Evolutionary conservation across 2,329 filamentous ascomycete genomes (phyloP), one percentile per base, ranked within the genome.

Genomic region (Curvularia eragrostidis): DNA sequence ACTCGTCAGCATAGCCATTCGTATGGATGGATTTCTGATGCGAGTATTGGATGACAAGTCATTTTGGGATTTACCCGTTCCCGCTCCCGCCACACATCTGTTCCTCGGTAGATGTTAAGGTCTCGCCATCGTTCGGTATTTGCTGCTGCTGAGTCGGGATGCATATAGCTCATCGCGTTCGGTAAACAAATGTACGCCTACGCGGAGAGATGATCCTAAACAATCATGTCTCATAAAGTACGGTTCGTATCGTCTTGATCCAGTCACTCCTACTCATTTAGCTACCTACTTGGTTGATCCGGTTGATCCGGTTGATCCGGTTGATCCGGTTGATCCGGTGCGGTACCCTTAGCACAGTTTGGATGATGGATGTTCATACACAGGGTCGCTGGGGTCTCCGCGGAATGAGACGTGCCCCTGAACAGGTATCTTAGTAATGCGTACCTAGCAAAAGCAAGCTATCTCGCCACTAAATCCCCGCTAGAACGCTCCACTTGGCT

Each of bases 21-120:
- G 12, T 7, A 13, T 13, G 1, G 41, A 43, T 7, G n/a, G 10
- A 9, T 26, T 43, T 21, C 21, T 4, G 15, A 43, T 43, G 8
- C 12, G 41, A 21, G 26, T n/a, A 23, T 24, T 24, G 9, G 3
- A 26, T 26, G 41, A n/a, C 41, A 19, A 43, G 21, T 26, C 41
- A 19, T 23, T 36, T 34, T 34, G 46, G 46, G 46, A 48, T 48
- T 48, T 48, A 48, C 46, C 46, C 46, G 46, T 48, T 48, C 46
- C 46, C 46, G 46, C 46, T 30, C n/a, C 46, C 30, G 46, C 46
- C 46, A 24, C 46, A 18, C 13, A 38, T n/a, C 3, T 42, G 23
- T 12, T 43, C 41, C 41, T 43, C 41, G 41, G 41, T 13, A 24
- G 21, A 43, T 43, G 21, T 12, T 26, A 43, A 19, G 8, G 21